These are phyloP conservation scores for Mastigamoeba balamuthi DNA, from an alignment of 78 protist genomes.

Conservation along the genomic window DNA sequence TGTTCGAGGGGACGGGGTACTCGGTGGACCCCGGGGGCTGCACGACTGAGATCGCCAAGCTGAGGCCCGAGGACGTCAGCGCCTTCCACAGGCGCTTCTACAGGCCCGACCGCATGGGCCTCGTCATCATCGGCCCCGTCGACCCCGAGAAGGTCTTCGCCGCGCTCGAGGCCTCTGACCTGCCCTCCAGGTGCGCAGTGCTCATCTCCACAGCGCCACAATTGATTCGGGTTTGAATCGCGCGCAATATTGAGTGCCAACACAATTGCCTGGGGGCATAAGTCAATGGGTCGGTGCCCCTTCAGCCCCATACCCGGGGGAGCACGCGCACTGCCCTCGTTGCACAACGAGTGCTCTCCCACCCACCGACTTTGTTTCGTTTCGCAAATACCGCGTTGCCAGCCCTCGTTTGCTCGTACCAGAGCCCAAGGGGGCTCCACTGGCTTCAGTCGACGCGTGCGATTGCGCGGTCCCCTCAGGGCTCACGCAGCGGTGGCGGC, in stretches of 20 bases:
- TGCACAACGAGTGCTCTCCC: too few relatives aligned
- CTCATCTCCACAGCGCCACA: too few relatives aligned
- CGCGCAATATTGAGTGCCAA: too few relatives aligned
- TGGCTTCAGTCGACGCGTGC: too few relatives aligned
- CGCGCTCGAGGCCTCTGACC: not conserved
- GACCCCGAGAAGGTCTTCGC: slow-evolving; percentile 4
- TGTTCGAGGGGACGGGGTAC: not conserved
- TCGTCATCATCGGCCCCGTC: slow-evolving; percentile 24
- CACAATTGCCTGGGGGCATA: too few relatives aligned
- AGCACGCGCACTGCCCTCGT: too few relatives aligned
- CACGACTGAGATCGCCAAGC: slow-evolving; percentile 6
- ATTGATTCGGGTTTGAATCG: too few relatives aligned
- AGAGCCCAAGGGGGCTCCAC: not conserved
- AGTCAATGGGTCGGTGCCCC: too few relatives aligned
- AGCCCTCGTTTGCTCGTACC: not conserved
- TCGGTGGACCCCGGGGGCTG: slow-evolving; percentile 24
- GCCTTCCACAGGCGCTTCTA: slow-evolving; percentile 35
- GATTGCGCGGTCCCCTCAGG: too few relatives aligned
- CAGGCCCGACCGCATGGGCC: slow-evolving; percentile 16
- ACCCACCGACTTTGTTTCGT: too few relatives aligned
- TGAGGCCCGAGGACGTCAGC: slow-evolving; percentile 9
- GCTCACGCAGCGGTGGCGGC: too few relatives aligned
- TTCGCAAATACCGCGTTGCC: not conserved
- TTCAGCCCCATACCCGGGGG: too few relatives aligned
- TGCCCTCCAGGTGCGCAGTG: not conserved